Conservation (phyloP, 306 rosid species). For the Begonia fuchsioides region DNA sequence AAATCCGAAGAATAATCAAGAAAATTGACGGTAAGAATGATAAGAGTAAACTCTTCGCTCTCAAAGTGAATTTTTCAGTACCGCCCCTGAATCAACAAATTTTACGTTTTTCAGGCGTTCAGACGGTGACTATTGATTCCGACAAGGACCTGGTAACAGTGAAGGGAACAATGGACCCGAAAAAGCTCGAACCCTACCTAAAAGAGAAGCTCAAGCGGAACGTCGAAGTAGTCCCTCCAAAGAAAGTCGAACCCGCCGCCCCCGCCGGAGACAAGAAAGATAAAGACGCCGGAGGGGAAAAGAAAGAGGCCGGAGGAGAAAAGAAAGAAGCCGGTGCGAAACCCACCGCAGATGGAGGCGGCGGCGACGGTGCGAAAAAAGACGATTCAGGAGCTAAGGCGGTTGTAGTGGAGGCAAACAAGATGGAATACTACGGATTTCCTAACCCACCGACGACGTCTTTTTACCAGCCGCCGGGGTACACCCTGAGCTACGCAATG, state of each 20-base stretch:
- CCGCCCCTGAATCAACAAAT: no score
- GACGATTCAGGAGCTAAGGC: conserved; percentile 5
- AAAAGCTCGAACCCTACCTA: conserved; percentile 31
- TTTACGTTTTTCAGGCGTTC: conserved; percentile 36
- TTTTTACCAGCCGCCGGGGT: conserved; percentile 9
- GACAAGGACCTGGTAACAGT: conserved; percentile 52
- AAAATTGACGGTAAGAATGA: conserved; percentile 38
- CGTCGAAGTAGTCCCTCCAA: conserved; percentile 54
- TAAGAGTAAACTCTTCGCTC: no score
- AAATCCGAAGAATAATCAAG: conserved; percentile 37
- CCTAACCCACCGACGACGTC: conserved; percentile 17
- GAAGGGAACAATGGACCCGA: conserved; percentile 46
- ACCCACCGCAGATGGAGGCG: conserved; percentile 1
- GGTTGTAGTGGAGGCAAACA: conserved; percentile 28
- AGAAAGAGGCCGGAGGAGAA: conserved; percentile 1
- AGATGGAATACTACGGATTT: conserved; percentile 44
- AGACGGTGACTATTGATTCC: conserved; percentile 34
- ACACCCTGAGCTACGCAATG: conserved; percentile 18
- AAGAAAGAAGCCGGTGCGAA: conserved; percentile 13
- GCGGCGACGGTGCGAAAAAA: conserved; percentile 10
- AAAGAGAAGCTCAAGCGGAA: conserved; percentile 31
- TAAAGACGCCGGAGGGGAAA: not conserved
- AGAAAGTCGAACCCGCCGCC: conserved; percentile 27
- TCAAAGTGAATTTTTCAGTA: no score
- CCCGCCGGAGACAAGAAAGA: conserved; percentile 19